Conservation (phyloP, 179 eudicot species). For the Vitellaria paradoxa region DNA sequence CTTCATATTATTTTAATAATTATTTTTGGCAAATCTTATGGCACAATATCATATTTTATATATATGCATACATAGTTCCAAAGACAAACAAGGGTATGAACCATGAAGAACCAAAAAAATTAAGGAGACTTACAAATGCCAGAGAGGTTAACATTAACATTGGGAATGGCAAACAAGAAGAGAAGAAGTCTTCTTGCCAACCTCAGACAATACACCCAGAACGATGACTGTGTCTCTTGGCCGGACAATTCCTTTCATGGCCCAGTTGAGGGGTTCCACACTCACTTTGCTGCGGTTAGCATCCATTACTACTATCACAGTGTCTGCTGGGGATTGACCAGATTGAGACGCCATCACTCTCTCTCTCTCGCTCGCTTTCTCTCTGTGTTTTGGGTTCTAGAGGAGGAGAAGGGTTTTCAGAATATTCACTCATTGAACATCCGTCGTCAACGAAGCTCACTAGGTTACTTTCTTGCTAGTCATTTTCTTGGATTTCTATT, state of each 20-base stretch:
- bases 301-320: conserved; percentile 19
- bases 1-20: too few relatives aligned
- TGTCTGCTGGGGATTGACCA: conserved; percentile 8
- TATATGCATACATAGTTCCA: too few relatives aligned
- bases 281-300: conserved; percentile 18
- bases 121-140: conserved; percentile 16
- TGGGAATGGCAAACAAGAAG: conserved; percentile 23
- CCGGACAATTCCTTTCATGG: conserved; percentile 15
- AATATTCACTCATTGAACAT: too few relatives aligned
- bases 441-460: too few relatives aligned
- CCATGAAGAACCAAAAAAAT: too few relatives aligned
- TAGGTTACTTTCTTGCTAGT: too few relatives aligned
- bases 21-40: too few relatives aligned
- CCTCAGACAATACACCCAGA: conserved; percentile 20
- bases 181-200: conserved; percentile 9
- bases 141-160: conserved; percentile 5
- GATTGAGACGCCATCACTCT: neutral
- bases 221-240: conserved; percentile 19
- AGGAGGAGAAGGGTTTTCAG: too few relatives aligned
- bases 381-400: too few relatives aligned
- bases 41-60: too few relatives aligned
- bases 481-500: too few relatives aligned
- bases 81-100: too few relatives aligned
- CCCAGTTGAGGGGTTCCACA: conserved; percentile 19
- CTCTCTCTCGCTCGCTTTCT: neutral